Base-by-base conservation (phyloP, 2,329 filamentous ascomycete species). In the Scedosporium boydii region DNA sequence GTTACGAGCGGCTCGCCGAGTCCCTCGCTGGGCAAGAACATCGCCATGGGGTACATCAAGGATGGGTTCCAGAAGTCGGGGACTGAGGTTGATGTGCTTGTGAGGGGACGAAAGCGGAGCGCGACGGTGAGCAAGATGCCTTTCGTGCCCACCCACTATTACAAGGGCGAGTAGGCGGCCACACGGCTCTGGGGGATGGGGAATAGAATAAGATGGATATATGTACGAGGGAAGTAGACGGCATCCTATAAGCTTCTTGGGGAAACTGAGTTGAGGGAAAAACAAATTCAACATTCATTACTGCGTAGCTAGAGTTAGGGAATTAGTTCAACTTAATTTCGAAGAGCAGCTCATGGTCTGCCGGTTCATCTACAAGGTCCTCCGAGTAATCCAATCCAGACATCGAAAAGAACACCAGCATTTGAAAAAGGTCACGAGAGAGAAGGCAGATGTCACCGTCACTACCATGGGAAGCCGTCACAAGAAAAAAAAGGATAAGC, bases 31-130 rank as follows among this genome's bases (percentile, higher is more conserved):
- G 87, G 87, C 66, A 89, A 89, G 79, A 97, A 98, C 74, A 93
- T 99, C 65, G 92, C 93, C 63, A 99, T 99, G 95, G 95, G 88
- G 0, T 96, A 96, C 72, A 81, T 97, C 71, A 85, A 86, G 75
- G 86, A 90, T 66, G 91, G 91, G 0, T 77, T 87, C 72, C 91
- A 96, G 74, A 96, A 96, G 82, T 81, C 84, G 38, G 92, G 91
- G 10, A 96, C 91, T 1, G 87, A 93, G 76, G 78, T 96, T 6
- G 83, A 87, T 18, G 87, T 96, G 3, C 74, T 91, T 46, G 87
- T 96, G 2, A 80, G 93, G 61, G 92, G 91, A 21, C 90, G 87
- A 77, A 80, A 83, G 71, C 85, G 91, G 69, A 87, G 86, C 75
- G 92, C 87, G 1, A 82, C 83, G 3, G 89, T 96, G 38, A 82